These are phyloP conservation scores for Clavariopsis aquatica DNA, from an alignment of 495 filamentous ascomycete species.

Conservation along the genomic window DNA sequence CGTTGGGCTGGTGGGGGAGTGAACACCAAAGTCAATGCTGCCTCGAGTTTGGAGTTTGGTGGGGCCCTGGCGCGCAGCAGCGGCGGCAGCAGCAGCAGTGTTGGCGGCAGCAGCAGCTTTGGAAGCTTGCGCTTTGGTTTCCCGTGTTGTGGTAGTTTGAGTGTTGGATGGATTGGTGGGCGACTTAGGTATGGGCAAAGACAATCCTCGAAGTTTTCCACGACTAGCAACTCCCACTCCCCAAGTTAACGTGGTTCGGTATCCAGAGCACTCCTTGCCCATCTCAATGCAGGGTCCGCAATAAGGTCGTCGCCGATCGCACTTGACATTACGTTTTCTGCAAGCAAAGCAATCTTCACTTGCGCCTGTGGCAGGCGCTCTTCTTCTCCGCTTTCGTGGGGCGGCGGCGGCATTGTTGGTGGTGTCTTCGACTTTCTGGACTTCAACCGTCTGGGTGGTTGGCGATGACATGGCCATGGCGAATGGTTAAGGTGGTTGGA, in stretches of 20 bases:
- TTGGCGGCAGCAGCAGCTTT: conserved; percentile 25
- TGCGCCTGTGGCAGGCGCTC: conserved; percentile 85
- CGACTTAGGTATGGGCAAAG: conserved; percentile 77
- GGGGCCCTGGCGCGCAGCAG: conserved; percentile 13
- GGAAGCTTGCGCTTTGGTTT: conserved; percentile 28
- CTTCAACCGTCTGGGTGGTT: conserved; percentile 32
- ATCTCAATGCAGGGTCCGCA: conserved; percentile 92
- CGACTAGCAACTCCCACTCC: conserved; percentile 95
- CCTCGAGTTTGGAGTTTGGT: conserved; percentile 22
- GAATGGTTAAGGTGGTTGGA: conserved; percentile 11
- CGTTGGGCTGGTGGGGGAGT: conserved; percentile 27
- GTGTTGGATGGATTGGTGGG: conserved; percentile 46
- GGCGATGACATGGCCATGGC: conserved; percentile 32
- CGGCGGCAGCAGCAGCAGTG: conserved; percentile 1
- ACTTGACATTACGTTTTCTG: conserved; percentile 75
- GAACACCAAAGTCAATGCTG: conserved; percentile 28
- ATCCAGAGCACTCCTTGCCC: conserved; percentile 92
- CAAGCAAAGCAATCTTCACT: conserved; percentile 96
- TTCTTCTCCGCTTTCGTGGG: conserved; percentile 78
- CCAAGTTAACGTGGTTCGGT: conserved; percentile 97
- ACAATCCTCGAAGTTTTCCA: conserved; percentile 88
- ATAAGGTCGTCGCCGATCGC: conserved; percentile 90
- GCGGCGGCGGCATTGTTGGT: conserved; percentile 29
- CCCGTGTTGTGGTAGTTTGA: conserved; percentile 23
- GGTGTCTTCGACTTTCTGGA: conserved; percentile 22